Evolutionary conservation across 2,329 filamentous ascomycete species (phyloP).

Genomic region (Neobulgaria alba): DNA sequence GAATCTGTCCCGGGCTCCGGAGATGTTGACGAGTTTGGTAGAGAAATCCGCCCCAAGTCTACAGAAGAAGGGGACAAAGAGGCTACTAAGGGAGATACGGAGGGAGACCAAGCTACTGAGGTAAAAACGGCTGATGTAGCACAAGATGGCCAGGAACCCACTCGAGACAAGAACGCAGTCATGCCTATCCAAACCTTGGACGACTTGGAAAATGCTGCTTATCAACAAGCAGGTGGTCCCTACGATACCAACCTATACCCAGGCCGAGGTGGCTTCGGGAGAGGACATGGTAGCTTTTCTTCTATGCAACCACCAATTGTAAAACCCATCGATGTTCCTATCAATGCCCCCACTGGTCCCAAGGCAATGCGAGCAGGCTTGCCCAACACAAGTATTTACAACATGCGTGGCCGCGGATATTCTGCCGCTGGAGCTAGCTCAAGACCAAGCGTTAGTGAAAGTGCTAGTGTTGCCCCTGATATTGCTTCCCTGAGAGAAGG

Average conservation of each 20-base stretch:
- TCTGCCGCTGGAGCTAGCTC: conserved; percentile 28
- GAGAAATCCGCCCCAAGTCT: conserved; percentile 27
- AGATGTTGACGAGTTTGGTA: conserved; percentile 31
- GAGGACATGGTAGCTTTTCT: conserved; percentile 32
- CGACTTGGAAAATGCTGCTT: conserved; percentile 35
- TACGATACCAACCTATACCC: conserved; percentile 21
- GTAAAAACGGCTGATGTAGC: conserved; percentile 2
- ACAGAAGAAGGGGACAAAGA: conserved; percentile 11
- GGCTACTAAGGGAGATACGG: conserved; percentile 5
- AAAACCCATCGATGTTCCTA: conserved; percentile 36
- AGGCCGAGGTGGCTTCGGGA: conserved; percentile 30
- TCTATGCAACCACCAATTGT: conserved; percentile 26
- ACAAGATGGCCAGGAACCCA: conserved; percentile 6
- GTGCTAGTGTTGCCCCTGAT: conserved; percentile 22
- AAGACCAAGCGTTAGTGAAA: conserved; percentile 17
- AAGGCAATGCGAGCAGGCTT: conserved; percentile 89
- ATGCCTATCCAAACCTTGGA: conserved; percentile 30
- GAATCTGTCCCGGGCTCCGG: conserved; percentile 13
- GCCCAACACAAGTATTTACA: conserved; percentile 69
- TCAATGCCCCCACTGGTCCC: conserved; percentile 81
- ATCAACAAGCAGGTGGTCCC: conserved; percentile 44
- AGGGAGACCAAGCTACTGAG: conserved; percentile 9
- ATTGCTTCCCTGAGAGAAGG: conserved; percentile 9
- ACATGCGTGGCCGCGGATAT: conserved; percentile 40
- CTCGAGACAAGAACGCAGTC: conserved; percentile 10